Evolutionary conservation across 805 yeast species (phyloP).

Genomic region (Candida railenensis): DNA sequence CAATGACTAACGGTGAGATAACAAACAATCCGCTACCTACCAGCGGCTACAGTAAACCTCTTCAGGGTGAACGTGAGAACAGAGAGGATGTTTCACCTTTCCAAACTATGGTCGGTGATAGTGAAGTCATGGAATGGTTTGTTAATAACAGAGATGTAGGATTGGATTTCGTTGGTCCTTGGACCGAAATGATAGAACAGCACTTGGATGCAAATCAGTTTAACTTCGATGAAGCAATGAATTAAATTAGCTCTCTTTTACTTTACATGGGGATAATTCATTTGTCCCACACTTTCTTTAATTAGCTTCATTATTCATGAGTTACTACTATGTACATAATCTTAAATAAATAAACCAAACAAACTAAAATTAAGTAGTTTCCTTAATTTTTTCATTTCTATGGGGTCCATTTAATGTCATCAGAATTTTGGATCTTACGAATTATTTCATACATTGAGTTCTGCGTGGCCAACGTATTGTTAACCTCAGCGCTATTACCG

Average conservation of each 20-base stretch:
- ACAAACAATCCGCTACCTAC: not conserved
- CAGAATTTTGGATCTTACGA: not conserved
- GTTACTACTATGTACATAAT: not conserved
- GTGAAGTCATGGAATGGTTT: constrained; percentile 46
- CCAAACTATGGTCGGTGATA: constrained; percentile 30
- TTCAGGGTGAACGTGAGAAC: too few relatives aligned
- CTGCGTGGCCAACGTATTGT: not conserved
- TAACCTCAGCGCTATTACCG: not conserved
- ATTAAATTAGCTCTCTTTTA: too few relatives aligned
- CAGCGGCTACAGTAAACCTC: too few relatives aligned
- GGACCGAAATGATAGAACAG: constrained; percentile 78
- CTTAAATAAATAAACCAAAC: too few relatives aligned
- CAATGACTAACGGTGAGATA: not conserved
- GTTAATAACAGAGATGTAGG: constrained; percentile 38
- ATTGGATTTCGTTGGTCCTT: constrained; percentile 59
- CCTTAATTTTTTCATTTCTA: not conserved
- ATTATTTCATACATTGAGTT: not conserved
- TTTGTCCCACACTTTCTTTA: not conserved
- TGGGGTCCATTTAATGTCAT: not conserved
- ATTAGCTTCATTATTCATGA: not conserved
- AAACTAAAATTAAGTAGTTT: not conserved
- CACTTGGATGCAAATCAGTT: constrained; percentile 45
- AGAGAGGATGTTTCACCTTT: constrained; percentile 14
- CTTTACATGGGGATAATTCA: too few relatives aligned
- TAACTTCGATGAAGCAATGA: constrained; percentile 23